A percentile compares a stretch with the other conserved stretches of the same genome.
phyloP scores from a whole-genome alignment of 495 filamentous ascomycete species.

The Cudoniella acicularis region DNA sequence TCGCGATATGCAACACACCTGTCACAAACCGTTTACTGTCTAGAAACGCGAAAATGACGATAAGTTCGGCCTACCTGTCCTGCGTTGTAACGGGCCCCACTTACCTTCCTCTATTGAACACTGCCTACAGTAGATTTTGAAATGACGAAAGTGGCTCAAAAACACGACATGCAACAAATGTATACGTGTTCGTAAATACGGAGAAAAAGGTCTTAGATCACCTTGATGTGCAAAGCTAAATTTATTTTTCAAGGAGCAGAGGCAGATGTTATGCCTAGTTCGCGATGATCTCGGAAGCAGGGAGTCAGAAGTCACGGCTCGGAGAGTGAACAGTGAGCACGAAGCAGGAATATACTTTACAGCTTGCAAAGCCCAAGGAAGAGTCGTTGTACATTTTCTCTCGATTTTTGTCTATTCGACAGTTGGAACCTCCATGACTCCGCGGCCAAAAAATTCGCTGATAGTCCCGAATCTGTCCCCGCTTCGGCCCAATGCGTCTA shows the following conservation, averaged over 20 bases:
- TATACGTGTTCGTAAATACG: neutral
- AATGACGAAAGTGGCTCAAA: constrained; percentile 7
- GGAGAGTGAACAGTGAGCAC: too few species aligned
- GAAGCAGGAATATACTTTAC: neutral
- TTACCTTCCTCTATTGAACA: too few species aligned
- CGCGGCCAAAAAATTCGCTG: constrained; percentile 90
- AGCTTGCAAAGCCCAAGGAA: neutral
- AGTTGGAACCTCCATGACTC: constrained; percentile 67
- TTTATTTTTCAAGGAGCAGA: neutral
- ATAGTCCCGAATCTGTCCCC: constrained; percentile 84
- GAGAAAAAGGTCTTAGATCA: neutral
- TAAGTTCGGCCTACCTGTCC: too few species aligned
- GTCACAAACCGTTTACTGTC: too few species aligned
- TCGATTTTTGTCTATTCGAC: constrained; percentile 26
- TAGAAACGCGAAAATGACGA: too few species aligned
- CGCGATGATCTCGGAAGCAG: neutral
- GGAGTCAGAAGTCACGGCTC: neutral
- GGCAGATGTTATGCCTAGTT: neutral
- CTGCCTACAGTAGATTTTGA: too few species aligned
- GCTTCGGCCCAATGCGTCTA: constrained; percentile 71
- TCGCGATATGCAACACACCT: neutral
- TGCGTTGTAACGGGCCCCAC: too few species aligned
- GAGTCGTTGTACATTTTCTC: neutral
- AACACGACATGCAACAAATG: constrained; percentile 1
- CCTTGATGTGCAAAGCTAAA: neutral